phyloP scores from a whole-genome alignment of 1,284 basidiomycete genomes.

The Amylostereum chailletii region DNA sequence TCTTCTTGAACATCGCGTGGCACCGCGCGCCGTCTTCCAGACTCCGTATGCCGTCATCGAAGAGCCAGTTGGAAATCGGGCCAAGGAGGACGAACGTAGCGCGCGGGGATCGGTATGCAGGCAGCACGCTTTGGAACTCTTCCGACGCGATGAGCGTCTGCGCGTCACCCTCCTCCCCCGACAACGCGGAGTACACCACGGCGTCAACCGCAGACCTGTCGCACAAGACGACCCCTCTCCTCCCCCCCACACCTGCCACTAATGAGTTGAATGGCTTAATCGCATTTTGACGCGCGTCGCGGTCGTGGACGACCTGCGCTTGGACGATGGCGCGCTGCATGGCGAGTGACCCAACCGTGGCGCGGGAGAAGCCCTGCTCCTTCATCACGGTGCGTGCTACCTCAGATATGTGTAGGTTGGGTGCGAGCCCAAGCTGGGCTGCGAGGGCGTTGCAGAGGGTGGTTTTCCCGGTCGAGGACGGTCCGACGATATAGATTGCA shows the following conservation, averaged over 20 bases:
- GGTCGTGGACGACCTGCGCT: conserved; percentile 41
- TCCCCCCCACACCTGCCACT: conserved; percentile 6
- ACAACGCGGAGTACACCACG: conserved; percentile 49
- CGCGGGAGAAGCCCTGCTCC: conserved; percentile 38
- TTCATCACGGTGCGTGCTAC: conserved; percentile 52
- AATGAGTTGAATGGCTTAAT: not conserved
- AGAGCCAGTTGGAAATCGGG: conserved; percentile 47
- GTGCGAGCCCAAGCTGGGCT: conserved; percentile 26
- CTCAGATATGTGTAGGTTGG: conserved; percentile 39
- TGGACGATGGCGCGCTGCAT: conserved; percentile 57
- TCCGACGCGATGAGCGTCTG: conserved; percentile 24
- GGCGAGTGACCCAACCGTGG: conserved; percentile 36
- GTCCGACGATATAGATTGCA: conserved; percentile 39
- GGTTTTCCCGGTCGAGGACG: conserved; percentile 60
- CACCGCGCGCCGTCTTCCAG: conserved; percentile 40
- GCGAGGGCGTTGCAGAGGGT: conserved; percentile 49
- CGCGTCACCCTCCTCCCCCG: conserved; percentile 24
- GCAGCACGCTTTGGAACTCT: conserved; percentile 32
- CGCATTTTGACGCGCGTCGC: conserved; percentile 14
- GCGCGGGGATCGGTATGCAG: conserved; percentile 26
- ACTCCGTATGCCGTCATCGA: conserved; percentile 53
- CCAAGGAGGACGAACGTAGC: conserved; percentile 41
- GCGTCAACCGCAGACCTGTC: conserved; percentile 58
- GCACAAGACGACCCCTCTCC: conserved; percentile 33
- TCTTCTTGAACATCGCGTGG: conserved; percentile 26